phyloP scores from a whole-genome alignment of 2,329 filamentous ascomycete species.

The Cladosporium colombiae region DNA sequence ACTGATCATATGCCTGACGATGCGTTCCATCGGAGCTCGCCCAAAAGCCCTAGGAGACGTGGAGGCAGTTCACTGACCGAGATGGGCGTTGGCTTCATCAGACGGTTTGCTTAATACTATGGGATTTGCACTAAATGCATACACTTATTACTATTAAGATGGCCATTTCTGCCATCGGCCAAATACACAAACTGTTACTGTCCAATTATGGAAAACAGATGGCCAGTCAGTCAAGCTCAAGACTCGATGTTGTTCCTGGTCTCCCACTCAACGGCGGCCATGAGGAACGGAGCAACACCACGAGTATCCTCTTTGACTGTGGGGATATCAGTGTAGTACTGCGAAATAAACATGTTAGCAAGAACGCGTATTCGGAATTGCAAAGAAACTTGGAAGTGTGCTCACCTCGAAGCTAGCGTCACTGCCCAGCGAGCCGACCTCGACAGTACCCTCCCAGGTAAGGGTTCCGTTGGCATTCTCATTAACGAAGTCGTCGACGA shows the following conservation, averaged over 20 bases:
- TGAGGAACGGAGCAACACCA: slow-evolving; percentile 46
- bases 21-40: too few species aligned
- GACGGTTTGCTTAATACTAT: too few species aligned
- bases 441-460: slow-evolving; percentile 55
- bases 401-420: slow-evolving; percentile 54
- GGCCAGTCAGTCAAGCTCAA: not conserved
- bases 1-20: too few species aligned
- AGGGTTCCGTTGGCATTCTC: slow-evolving; percentile 51
- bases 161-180: too few species aligned
- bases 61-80: too few species aligned
- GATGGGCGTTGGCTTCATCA: too few species aligned
- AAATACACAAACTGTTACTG: too few species aligned
- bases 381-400: not conserved
- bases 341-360: not conserved
- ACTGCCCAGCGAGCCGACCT: slow-evolving; percentile 53
- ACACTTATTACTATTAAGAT: too few species aligned
- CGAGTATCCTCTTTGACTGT: slow-evolving; percentile 42
- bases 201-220: not conserved
- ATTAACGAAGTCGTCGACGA: slow-evolving; percentile 49
- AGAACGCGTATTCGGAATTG: not conserved
- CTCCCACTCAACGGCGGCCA: slow-evolving; percentile 28
- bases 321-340: slow-evolving; percentile 43
- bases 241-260: not conserved
- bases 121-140: not conserved
- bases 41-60: too few species aligned